Base-by-base conservation (phyloP, 805 yeast genomes). In the Teunomyces cretensis region DNA sequence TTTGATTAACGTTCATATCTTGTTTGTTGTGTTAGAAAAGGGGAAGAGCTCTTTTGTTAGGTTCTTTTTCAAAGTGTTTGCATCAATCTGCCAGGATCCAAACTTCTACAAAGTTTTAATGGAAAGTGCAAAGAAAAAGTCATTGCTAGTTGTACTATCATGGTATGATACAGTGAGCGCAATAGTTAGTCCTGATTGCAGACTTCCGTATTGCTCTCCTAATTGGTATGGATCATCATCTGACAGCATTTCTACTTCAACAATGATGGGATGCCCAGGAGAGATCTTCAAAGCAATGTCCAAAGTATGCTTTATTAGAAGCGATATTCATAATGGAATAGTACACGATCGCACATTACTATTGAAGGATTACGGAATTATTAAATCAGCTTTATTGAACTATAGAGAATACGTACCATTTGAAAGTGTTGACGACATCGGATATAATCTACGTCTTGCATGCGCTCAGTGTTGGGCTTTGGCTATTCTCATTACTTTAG, bases 161-260 rank as follows among this genome's bases (percentile, higher is more conserved):
- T 80, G 84, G 84, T 79, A 75, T 55, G 84, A 80, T 50, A 79
- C 84, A 0, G 75, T 79, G 4, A 64, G 78, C 24, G 80, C 84
- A 1, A 61, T 80, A 11, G 78, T 75, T 1, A 76, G 83, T 0
- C 79, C 83, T 1, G 84, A 79, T 56, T 78, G 79, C 51, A 59
- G 84, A 13, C 53, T 78, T 26, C 84, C 84, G 0, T 78, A 64
- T 45, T 78, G 82, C 57, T 72, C 68, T 24, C 74, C 77, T 8
- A 68, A 61, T 14, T 79, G 83, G 81, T 79, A 76, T 51, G 84
- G 84, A 2, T 49, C 64, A 3, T 60, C 67, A 42, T 52, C 58
- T 22, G 74, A 70, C 45, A 54, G 56, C 9, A 66, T 75, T 4
- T 77, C 83, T 13, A 78, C 82, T 0, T 68, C 78, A 5, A 70